Evolutionary conservation across 106 monocot genomes (phyloP), one percentile per base, ranked within the genome.

Genomic region (Acanthochlamys bracteata): DNA sequence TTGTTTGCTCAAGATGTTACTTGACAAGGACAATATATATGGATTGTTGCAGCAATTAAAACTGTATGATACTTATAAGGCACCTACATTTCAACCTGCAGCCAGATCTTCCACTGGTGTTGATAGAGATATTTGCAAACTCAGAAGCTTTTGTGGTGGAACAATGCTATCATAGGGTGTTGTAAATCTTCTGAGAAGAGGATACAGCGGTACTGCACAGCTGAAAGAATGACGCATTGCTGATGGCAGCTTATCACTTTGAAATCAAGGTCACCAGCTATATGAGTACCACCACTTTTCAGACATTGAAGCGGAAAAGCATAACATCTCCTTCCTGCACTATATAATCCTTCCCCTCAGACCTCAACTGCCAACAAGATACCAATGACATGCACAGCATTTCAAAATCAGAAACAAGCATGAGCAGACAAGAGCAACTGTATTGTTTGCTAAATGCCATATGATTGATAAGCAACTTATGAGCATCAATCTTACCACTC

Each of bases 271-370:
- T 1, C 33, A 33, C 33, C 33, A 33, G 6, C 33, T 6, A 3
- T 33, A 3, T 6, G 33, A 33, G 33, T 33, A 33, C 33, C 33
- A 33, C 1, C 6, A 33, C 33, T 76, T 42, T 15, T 89, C 79
- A 92, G 43, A 92, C 92, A 26, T 98, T 98, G 74, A 98, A 98
- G 21, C 98, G 75, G 63, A 98, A 98, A 64, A 98, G 92, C 92
- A 98, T 92, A 46, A 98, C 88, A 56, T 98, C 98, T 59, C 98
- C 98, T 83, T 99, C 98, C 72, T 86, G 81, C 41, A 99, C 98
- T 51, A 86, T 17, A 57, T 99, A 99, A 55, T 99, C 92, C 69
- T 92, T 99, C 53, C 98, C 98, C 69, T 99, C 98, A 22, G 82
- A 83, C 42, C 92, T 89, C 81, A 99, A 68, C 98, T 99, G 88